phyloP scores from a whole-genome alignment of 345 rosid species.

The Trapa bicornis region DNA sequence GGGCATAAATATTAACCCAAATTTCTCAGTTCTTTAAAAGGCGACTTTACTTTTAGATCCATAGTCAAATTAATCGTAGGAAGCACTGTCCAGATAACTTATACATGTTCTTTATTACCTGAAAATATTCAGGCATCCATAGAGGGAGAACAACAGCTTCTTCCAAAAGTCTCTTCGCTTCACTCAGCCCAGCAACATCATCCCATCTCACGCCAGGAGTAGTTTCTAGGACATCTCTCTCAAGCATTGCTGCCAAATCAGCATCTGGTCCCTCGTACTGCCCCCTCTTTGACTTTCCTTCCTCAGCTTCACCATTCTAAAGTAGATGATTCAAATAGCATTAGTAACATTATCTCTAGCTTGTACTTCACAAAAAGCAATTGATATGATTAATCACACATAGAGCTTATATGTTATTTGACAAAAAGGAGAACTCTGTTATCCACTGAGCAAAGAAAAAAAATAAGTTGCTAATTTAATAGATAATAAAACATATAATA shows the following conservation, averaged over 20 bases:
- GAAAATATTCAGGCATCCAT: constrained; percentile 99
- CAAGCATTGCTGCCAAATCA: constrained; percentile 96
- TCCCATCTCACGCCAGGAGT: constrained; percentile 98
- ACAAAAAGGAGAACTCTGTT: background rate
- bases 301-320: constrained; percentile 90
- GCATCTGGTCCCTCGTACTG: constrained; percentile 97
- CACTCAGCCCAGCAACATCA: constrained; percentile 97
- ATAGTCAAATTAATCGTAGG: background rate
- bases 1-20: background rate
- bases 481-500: background rate
- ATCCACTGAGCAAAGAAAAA: background rate
- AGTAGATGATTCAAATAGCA: constrained; percentile 11
- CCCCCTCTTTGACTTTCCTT: constrained; percentile 69
- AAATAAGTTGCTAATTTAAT: background rate
- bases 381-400: background rate
- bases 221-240: constrained; percentile 96
- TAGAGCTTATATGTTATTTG: background rate
- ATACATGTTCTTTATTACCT: constrained; percentile 31
- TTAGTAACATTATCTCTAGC: constrained; percentile 5
- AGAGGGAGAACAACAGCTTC: constrained; percentile 99
- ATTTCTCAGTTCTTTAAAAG: background rate
- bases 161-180: constrained; percentile 96
- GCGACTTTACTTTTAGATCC: background rate
- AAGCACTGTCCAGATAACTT: background rate
- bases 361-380: background rate